A percentile compares a stretch with the other conserved stretches of the same genome.
Evolutionary conservation across 108 stramenopile species (phyloP).

Genomic region (Cyclotella choctawhatcheeana): DNA sequence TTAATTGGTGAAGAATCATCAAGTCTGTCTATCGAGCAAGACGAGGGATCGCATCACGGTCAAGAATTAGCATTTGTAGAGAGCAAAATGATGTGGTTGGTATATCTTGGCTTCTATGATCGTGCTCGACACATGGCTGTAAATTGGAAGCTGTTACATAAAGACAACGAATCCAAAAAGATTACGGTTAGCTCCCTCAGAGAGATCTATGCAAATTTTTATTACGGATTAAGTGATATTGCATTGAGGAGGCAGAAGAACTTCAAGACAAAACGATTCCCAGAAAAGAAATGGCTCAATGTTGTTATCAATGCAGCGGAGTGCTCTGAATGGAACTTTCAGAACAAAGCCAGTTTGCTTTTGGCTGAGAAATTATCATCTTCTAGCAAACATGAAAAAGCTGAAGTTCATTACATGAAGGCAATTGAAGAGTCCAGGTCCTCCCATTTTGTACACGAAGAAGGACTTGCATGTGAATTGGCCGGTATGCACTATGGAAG

Average conservation of each 20-base stretch:
- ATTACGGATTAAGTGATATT: neutral
- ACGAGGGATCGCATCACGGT: neutral
- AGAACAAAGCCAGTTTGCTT: conserved; percentile 18
- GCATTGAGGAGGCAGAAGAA: neutral
- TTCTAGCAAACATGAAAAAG: conserved; percentile 5
- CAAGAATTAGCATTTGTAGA: neutral
- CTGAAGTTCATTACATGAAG: conserved; percentile 10
- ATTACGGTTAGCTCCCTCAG: neutral
- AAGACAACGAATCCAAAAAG: neutral
- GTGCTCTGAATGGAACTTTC: conserved; percentile 3
- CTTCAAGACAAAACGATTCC: neutral
- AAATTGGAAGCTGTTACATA: neutral
- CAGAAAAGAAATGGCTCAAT: neutral
- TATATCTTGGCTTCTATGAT: conserved; percentile 11
- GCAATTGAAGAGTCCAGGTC: conserved; percentile 20
- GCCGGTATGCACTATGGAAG: conserved; percentile 29
- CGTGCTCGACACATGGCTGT: neutral
- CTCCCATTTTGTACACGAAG: conserved; percentile 33
- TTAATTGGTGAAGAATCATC: conserved; percentile 29
- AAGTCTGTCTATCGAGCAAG: neutral
- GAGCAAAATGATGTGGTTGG: neutral
- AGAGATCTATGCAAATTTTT: neutral
- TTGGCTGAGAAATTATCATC: conserved; percentile 21
- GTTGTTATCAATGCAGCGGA: neutral
- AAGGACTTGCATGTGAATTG: conserved; percentile 44